Evolutionary conservation across 495 filamentous ascomycete genomes (phyloP).

Genomic region (Ramalina peruviana): DNA sequence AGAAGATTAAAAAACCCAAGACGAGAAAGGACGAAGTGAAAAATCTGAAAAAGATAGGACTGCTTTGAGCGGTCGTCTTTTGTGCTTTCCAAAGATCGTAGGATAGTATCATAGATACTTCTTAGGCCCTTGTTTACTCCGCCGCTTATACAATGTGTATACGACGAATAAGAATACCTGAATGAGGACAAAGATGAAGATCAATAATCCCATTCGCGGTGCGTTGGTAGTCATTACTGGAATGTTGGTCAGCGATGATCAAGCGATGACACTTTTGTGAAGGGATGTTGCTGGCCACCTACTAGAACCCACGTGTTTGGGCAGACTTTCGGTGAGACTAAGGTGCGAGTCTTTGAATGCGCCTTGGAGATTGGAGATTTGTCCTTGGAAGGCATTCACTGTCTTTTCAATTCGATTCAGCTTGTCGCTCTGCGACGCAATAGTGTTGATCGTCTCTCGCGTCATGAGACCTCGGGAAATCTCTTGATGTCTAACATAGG

Average conservation of each 20-base stretch:
- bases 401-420: conserved; percentile 44
- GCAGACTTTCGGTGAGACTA: conserved; percentile 44
- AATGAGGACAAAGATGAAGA: conserved; percentile 61
- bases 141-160: conserved; percentile 73
- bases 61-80: neutral
- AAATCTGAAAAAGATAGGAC: neutral
- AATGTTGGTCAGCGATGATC: neutral
- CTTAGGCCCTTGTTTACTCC: conserved; percentile 64
- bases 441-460: conserved; percentile 38
- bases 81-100: neutral
- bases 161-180: conserved; percentile 54
- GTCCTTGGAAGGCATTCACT: conserved; percentile 55
- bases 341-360: conserved; percentile 60
- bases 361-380: conserved; percentile 56
- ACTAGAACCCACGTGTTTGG: conserved; percentile 34
- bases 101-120: conserved; percentile 60
- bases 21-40: neutral
- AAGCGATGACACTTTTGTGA: neutral
- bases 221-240: conserved; percentile 43
- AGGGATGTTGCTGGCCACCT: conserved; percentile 12
- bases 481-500: conserved; percentile 47
- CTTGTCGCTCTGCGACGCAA: conserved; percentile 27
- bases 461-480: conserved; percentile 30
- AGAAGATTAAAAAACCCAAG: neutral
- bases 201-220: conserved; percentile 57